These are phyloP conservation scores for Cinnamomum chago DNA, from an alignment of 164 flowering plant species.

Conservation along the genomic window DNA sequence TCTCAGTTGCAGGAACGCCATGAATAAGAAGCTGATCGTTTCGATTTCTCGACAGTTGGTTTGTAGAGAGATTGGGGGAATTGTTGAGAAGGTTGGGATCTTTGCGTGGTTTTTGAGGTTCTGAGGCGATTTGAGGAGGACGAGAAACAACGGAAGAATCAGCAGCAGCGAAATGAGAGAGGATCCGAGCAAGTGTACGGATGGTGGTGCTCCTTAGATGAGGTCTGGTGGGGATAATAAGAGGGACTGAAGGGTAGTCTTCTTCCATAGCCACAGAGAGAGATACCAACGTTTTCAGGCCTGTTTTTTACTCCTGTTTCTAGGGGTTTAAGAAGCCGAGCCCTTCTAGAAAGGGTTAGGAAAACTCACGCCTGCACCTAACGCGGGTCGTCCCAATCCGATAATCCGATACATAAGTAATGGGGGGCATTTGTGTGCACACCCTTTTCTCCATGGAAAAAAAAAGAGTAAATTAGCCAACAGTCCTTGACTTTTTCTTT, in stretches of 20 bases:
- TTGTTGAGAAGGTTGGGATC: not conserved
- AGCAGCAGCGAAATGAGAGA: constrained; percentile 27
- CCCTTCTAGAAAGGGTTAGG: too few relatives aligned
- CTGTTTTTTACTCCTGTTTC: too few relatives aligned
- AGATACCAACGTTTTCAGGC: too few relatives aligned
- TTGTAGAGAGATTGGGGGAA: not conserved
- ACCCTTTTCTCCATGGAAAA: too few relatives aligned
- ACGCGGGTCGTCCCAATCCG: too few relatives aligned
- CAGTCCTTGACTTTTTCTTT: too few relatives aligned
- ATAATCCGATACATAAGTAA: too few relatives aligned
- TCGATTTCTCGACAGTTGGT: not conserved
- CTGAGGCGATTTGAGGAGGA: not conserved
- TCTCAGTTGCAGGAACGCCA: not conserved
- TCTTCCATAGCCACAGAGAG: not conserved
- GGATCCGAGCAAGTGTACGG: constrained; percentile 24
- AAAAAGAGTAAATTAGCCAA: too few relatives aligned
- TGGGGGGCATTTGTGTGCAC: too few relatives aligned
- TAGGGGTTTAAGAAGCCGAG: too few relatives aligned
- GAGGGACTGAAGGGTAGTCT: not conserved
- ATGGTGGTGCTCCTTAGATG: constrained; percentile 46
- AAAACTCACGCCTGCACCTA: too few relatives aligned
- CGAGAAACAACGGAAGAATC: constrained; percentile 15
- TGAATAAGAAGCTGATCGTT: not conserved
- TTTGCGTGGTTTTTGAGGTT: constrained; percentile 11
- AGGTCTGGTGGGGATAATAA: constrained; percentile 16